Evolutionary conservation across 768 basidiomycete species (phyloP).

Genomic region (Favolaschia claudopus): DNA sequence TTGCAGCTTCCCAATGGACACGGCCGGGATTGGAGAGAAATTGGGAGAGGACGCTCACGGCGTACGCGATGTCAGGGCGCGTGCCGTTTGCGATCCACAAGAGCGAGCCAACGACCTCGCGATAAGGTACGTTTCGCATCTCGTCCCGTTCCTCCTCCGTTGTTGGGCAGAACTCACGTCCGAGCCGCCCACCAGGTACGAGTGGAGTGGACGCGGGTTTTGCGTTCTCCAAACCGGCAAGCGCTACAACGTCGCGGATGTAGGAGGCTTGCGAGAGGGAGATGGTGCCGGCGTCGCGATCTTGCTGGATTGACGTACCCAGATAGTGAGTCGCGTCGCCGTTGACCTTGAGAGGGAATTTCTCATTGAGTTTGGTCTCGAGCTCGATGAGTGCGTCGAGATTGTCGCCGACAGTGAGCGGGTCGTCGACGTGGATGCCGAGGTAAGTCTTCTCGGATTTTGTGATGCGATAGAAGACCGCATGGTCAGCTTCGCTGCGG

Average conservation of each 20-base stretch:
- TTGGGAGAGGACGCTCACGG: conserved; percentile 35
- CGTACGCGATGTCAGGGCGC: conserved; percentile 26
- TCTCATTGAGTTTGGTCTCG: background rate
- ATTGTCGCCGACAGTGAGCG: background rate
- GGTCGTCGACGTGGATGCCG: conserved; percentile 6
- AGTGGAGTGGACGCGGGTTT: conserved; percentile 11
- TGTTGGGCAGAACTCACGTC: conserved; percentile 12
- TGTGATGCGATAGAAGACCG: background rate
- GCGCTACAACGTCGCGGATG: conserved; percentile 4
- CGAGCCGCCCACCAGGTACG: conserved; percentile 2
- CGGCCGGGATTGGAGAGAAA: conserved; percentile 36
- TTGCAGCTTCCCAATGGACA: conserved; percentile 44
- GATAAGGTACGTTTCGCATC: conserved; percentile 35
- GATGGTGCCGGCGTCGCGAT: conserved; percentile 17
- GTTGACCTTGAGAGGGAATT: background rate
- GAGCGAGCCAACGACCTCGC: conserved; percentile 30
- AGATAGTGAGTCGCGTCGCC: conserved; percentile 7
- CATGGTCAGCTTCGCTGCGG: background rate
- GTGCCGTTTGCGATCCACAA: conserved; percentile 36
- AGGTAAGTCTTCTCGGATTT: background rate
- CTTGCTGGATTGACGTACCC: conserved; percentile 14
- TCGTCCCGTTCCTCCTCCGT: conserved; percentile 7
- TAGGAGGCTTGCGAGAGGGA: conserved; percentile 7
- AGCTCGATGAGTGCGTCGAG: background rate
- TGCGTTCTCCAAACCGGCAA: conserved; percentile 7